These are phyloP conservation scores for Lophiostoma macrostomum DNA, from an alignment of 495 filamentous ascomycete species.

Conservation along the genomic window DNA sequence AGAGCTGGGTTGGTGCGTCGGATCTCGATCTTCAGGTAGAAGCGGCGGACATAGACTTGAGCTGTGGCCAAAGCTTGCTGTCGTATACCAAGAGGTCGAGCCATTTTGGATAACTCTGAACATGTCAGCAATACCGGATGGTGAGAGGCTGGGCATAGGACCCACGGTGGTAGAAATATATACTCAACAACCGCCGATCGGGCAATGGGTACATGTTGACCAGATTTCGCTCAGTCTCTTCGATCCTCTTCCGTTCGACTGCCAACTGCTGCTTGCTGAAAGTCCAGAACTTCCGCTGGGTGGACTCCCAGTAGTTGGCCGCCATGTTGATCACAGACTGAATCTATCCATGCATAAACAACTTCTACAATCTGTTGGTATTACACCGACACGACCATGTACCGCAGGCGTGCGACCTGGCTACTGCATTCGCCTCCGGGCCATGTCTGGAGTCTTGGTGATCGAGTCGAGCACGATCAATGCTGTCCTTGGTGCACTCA, in stretches of 20 bases:
- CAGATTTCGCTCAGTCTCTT: constrained; percentile 65
- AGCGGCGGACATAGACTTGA: constrained; percentile 89
- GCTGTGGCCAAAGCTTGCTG: constrained; percentile 95
- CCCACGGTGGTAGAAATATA: constrained; percentile 88
- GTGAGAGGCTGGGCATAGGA: too few relatives aligned
- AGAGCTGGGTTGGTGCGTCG: constrained; percentile 92
- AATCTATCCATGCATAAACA: too few relatives aligned
- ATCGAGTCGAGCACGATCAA: neutral
- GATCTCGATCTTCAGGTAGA: constrained; percentile 88
- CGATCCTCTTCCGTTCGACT: constrained; percentile 67
- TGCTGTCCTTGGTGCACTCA: neutral
- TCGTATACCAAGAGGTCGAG: constrained; percentile 69
- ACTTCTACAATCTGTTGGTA: too few relatives aligned
- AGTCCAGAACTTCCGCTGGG: constrained; percentile 84
- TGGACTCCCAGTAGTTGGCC: constrained; percentile 95
- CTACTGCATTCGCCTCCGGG: too few relatives aligned
- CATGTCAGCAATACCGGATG: too few relatives aligned
- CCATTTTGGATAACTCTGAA: constrained; percentile 76
- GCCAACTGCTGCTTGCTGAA: constrained; percentile 77
- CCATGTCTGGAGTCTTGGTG: too few relatives aligned
- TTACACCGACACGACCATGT: too few relatives aligned
- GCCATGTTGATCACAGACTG: too few relatives aligned
- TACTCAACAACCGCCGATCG: constrained; percentile 75
- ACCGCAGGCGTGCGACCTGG: too few relatives aligned
- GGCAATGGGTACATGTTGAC: constrained; percentile 79